Percentiles rank a stretch among this genome's conserved stretches.
Conservation (phyloP, 2,329 filamentous ascomycete genomes). For the Cadophora sp. region DNA sequence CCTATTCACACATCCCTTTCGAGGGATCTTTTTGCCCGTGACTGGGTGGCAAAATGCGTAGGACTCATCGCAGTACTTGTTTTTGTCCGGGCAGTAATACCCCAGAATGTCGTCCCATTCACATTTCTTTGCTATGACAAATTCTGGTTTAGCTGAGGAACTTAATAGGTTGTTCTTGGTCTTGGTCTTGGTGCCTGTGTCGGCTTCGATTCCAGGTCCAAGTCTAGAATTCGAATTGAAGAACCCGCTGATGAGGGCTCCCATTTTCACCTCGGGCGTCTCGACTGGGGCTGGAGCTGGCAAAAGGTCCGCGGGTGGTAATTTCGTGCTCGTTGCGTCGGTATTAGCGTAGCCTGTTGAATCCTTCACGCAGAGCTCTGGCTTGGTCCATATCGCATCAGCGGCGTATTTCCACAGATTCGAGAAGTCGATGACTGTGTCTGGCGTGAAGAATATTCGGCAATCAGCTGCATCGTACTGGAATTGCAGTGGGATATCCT, state of each 20-base stretch:
- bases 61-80: neutral
- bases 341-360: constrained; percentile 31
- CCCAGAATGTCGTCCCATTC: neutral
- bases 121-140: neutral
- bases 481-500: constrained; percentile 60
- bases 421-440: constrained; percentile 56
- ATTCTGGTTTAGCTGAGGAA: too few relatives aligned
- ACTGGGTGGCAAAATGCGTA: neutral
- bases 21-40: neutral
- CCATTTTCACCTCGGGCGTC: neutral
- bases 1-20: neutral
- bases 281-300: neutral
- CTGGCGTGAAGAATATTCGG: constrained; percentile 61
- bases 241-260: neutral
- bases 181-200: neutral
- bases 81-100: neutral
- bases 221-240: neutral
- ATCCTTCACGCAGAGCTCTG: constrained; percentile 42
- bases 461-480: constrained; percentile 66
- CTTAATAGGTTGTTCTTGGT: neutral
- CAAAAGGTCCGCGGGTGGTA: neutral
- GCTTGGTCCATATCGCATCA: constrained; percentile 49
- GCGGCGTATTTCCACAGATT: constrained; percentile 56
- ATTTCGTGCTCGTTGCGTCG: neutral
- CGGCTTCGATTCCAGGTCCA: neutral